Conservation (phyloP, 1,284 basidiomycete genomes). For the Fomitopsis palustris region DNA sequence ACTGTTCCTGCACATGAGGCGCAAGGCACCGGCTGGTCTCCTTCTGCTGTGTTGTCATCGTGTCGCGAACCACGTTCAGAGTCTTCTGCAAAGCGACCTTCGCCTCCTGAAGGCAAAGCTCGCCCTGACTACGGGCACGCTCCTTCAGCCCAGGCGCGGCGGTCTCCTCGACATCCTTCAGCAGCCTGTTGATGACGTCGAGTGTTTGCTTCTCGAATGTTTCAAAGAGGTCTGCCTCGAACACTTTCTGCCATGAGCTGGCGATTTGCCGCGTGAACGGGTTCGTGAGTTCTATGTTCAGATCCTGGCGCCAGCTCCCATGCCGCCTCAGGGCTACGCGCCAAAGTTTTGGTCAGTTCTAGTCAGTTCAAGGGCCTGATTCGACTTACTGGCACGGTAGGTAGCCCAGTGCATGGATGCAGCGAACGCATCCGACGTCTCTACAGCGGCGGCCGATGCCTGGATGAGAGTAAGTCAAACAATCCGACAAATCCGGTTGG, state of each 20-base stretch:
- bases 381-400: slow-evolving; percentile 48
- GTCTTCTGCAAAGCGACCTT: slow-evolving; percentile 45
- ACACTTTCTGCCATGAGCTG: slow-evolving; percentile 53
- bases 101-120: slow-evolving; percentile 50
- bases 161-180: slow-evolving; percentile 47
- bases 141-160: slow-evolving; percentile 51
- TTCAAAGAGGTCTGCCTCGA: slow-evolving; percentile 56
- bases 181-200: slow-evolving; percentile 37
- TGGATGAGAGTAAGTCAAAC: slow-evolving; percentile 16
- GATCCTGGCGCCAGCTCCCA: slow-evolving; percentile 50
- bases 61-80: slow-evolving; percentile 44
- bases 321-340: slow-evolving; percentile 47
- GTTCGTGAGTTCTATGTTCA: slow-evolving; percentile 53
- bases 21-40: slow-evolving; percentile 55
- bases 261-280: slow-evolving; percentile 61
- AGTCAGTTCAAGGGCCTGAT: background rate
- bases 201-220: slow-evolving; percentile 40
- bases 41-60: slow-evolving; percentile 53
- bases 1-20: slow-evolving; percentile 50
- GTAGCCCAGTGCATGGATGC: slow-evolving; percentile 55
- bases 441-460: slow-evolving; percentile 46
- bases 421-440: slow-evolving; percentile 48
- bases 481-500: background rate
- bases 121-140: slow-evolving; percentile 45
- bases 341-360: background rate